Evolutionary conservation across 371 early-diverging fungal species (phyloP), one percentile per base, ranked within the genome.

Genomic region (Mucor velutinosus): DNA sequence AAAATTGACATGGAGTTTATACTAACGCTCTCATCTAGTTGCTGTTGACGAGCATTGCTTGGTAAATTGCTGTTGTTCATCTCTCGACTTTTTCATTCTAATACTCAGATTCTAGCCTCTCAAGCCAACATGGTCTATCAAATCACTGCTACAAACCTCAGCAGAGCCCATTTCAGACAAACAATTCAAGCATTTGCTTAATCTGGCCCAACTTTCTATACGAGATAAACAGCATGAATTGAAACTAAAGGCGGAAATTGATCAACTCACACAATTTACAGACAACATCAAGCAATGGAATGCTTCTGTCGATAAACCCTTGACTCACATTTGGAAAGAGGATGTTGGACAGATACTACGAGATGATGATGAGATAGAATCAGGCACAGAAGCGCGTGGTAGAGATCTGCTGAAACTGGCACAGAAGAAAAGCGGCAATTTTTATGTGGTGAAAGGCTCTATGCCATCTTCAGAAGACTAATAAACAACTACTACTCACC

Each of bases 251-350:
- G 32, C 45, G 7, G 78, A 80, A 21, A 69, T 80, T 10, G 71
- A 77, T 45, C 69, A 74, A 39, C 57, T 80, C 5, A 60, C 73
- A 15, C 75, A 74, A n/a, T 70, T 80, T 32, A 73, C 75, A 32
- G 73, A 65, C 43, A 74, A 72, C 30, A 66, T 80, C 11, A 74
- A 76, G 55, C 15, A 27, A 4, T 56, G 60, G 11, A 74, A 71
- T 7, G 58, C 65, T 27, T 59, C 45, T 10, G 47, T 71, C 14
- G 72, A 71, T 2, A 60, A 72, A 4, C 80, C 80, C 3, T 51
- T 77, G 8, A 72, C 74, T 25, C 78, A 77, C 45, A 67, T 80
- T 41, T 80, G 80, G 78, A 65, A 76, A 23, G 64, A 72, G 33
- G 63, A 70, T 23, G 45, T 33, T 11, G 67, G 78, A 0, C 62